A percentile compares a stretch with the other conserved stretches of the same genome.
phyloP scores from a whole-genome alignment of 306 rosid genomes.

The Boehmeria nivea region DNA sequence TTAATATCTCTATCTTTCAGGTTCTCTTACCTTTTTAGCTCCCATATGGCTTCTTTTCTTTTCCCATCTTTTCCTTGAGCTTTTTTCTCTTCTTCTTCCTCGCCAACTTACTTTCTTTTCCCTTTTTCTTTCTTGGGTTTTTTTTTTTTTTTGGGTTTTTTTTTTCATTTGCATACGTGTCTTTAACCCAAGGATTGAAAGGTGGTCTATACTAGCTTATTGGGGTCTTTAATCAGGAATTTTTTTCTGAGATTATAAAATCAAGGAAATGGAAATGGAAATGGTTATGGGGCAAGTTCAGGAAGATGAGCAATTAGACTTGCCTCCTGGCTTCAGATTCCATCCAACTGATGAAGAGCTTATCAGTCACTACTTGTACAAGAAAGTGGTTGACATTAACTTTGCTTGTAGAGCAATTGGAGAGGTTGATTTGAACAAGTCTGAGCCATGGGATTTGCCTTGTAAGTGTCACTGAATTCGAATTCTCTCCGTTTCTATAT shows the following conservation, averaged over 20 bases:
- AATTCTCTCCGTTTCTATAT: not conserved
- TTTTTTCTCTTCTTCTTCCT: conserved; percentile 27
- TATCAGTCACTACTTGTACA: conserved; percentile 65
- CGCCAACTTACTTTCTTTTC: conserved; percentile 4
- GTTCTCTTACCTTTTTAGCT: conserved; percentile 15
- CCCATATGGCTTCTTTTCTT: conserved; percentile 26
- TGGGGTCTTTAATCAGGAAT: not conserved
- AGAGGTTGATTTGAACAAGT: conserved; percentile 90
- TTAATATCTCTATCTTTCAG: conserved; percentile 26
- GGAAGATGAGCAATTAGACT: conserved; percentile 54
- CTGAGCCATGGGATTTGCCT: conserved; percentile 98
- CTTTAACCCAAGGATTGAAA: conserved; percentile 10
- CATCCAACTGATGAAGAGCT: conserved; percentile 99
- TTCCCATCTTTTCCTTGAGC: conserved; percentile 26
- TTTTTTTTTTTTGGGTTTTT: conserved; percentile 30
- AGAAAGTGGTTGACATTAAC: conserved; percentile 47
- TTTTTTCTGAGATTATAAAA: not conserved
- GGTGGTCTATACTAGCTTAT: not conserved
- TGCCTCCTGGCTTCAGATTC: conserved; percentile 90
- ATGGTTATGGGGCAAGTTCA: conserved; percentile 22
- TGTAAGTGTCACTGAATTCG: no score
- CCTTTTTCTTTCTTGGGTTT: conserved; percentile 7
- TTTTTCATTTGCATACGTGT: conserved; percentile 7
- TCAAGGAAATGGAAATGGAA: conserved; percentile 37
- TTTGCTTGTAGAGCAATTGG: conserved; percentile 79